Conservation (phyloP, 2,329 filamentous ascomycete genomes). For the Tolypocladium inflatum region DNA sequence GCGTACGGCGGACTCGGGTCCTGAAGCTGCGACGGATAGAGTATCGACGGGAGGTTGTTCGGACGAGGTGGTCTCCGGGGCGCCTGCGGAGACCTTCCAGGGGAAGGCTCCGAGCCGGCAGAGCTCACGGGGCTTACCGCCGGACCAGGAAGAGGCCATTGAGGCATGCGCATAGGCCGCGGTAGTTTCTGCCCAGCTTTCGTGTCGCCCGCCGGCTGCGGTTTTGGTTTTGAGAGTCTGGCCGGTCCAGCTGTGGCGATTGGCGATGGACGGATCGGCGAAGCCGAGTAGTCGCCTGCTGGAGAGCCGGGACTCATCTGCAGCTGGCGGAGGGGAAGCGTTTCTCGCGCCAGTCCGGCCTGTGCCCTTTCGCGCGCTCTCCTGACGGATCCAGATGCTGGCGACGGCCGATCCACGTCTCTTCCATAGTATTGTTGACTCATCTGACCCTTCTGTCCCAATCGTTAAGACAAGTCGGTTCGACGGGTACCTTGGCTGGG, state of each 20-base stretch:
- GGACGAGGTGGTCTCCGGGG: conserved; percentile 52
- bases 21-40: conserved; percentile 46
- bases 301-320: conserved; percentile 9
- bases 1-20: conserved; percentile 44
- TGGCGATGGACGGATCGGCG: neutral
- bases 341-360: conserved; percentile 23
- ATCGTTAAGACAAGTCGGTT: conserved; percentile 3
- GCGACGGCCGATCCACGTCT: conserved; percentile 36
- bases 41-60: conserved; percentile 48
- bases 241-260: conserved; percentile 4
- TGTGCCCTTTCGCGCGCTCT: conserved; percentile 44
- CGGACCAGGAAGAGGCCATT: conserved; percentile 42
- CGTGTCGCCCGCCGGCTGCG: conserved; percentile 13
- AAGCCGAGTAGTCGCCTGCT: neutral
- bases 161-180: conserved; percentile 40
- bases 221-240: conserved; percentile 9
- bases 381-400: conserved; percentile 38
- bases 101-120: conserved; percentile 31
- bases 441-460: conserved; percentile 30
- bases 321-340: conserved; percentile 9
- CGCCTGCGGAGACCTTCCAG: conserved; percentile 36
- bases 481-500: conserved; percentile 8
- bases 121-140: conserved; percentile 21
- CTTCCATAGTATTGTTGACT: conserved; percentile 45
- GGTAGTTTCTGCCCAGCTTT: conserved; percentile 29